phyloP scores from a whole-genome alignment of 352 stramenopile genomes.

The Globisporangium abappressorium region DNA sequence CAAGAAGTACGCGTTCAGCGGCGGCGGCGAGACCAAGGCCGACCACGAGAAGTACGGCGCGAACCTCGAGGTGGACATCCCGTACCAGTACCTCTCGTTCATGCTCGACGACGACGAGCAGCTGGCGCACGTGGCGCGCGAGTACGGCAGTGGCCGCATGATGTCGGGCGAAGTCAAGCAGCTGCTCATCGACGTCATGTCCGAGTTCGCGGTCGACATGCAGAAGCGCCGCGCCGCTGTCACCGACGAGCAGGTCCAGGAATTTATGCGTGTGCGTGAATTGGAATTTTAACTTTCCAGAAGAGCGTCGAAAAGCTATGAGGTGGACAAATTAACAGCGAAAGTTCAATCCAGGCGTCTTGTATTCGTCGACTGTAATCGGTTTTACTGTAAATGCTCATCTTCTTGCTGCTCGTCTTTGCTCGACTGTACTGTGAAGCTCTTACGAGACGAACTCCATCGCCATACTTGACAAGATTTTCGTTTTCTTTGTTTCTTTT shows the following conservation, averaged over 20 bases:
- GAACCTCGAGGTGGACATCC: conserved; percentile 98
- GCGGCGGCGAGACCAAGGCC: conserved; percentile 97
- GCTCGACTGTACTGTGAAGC: background rate
- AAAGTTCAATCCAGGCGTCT: conserved; percentile 6
- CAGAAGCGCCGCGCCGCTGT: conserved; percentile 92
- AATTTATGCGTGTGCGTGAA: conserved; percentile 96
- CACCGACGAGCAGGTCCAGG: conserved; percentile 93
- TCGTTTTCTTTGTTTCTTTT: background rate
- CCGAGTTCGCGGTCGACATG: conserved; percentile 92
- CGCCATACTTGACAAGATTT: background rate
- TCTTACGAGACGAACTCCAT: background rate
- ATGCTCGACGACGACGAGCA: conserved; percentile 99
- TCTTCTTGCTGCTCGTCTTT: background rate
- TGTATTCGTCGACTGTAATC: background rate
- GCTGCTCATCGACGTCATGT: conserved; percentile 93
- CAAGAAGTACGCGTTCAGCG: conserved; percentile 89
- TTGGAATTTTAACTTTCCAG: conserved; percentile 83
- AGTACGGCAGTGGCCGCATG: conserved; percentile 95
- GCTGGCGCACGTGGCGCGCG: conserved; percentile 89
- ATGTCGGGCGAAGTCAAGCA: conserved; percentile 99
- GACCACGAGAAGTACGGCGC: conserved; percentile 98
- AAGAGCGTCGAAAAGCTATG: background rate
- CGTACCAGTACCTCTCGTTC: conserved; percentile 99
- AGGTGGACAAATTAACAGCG: background rate
- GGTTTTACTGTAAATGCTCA: conserved; percentile 2